Evolutionary conservation across 441 rosid genomes (phyloP), one percentile per base, ranked within the genome.

Genomic region (Codiaeum variegatum): DNA sequence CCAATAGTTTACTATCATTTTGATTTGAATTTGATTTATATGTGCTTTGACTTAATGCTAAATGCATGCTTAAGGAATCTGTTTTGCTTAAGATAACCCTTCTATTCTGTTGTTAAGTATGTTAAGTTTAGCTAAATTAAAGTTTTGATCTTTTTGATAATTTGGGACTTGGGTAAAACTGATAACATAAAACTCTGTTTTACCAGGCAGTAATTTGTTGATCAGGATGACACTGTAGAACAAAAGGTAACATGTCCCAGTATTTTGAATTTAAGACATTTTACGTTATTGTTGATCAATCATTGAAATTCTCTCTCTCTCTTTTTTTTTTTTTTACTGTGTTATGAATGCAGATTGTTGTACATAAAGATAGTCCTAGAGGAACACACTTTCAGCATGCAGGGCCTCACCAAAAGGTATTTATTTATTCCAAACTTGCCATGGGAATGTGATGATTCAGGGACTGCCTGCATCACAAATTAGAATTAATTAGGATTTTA

Each of bases 321-420:
- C 1, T 49, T 32, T 55, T 52, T 54, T 2, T 42, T 34, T 21
- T 68, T 9, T 51, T 4, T 62, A 1, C n/a, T 46, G 47, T 56
- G 11, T 23, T 31, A 32, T 60, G 6, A 9, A 0, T 10, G 23
- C 73, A 93, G 97, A 70, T 95, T 75, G 93, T 87, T 63, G 97
- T 90, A 65, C 97, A 91, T 52, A 91, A 88, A 79, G 80, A 83
- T 34, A 65, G 85, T 82, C 90, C 91, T 6, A 90, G 97, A 74
- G 99, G 98, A 64, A 77, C 72, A 62, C 97, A 95, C 82, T 95
- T 95, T 69, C 78, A 95, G 29, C 89, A 94, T 51, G 99, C 99
- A 58, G 96, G 97, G 69, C 97, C 99, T 31, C 94, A 92, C 38
- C 97, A 93, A 80, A 91, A 67, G 89, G 96, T 91, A n/a, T n/a